These are phyloP conservation scores for Candida quercuum DNA, from an alignment of 805 yeast species.

Conservation along the genomic window DNA sequence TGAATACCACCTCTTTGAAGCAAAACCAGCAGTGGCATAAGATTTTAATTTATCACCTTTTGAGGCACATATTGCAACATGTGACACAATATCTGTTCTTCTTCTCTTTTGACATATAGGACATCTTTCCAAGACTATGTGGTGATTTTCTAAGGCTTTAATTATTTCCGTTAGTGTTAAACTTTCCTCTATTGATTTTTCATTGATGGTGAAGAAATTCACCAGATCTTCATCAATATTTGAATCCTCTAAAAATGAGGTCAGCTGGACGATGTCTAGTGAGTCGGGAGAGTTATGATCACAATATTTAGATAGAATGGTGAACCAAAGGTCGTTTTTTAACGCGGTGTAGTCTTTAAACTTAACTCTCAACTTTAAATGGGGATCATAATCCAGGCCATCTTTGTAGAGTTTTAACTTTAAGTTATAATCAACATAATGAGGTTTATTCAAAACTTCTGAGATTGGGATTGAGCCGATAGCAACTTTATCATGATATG, in stretches of 20 bases:
- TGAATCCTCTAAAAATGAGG: slow-evolving; percentile 48
- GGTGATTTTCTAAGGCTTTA: slow-evolving; percentile 41
- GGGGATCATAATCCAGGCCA: slow-evolving; percentile 38
- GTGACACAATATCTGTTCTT: slow-evolving; percentile 74
- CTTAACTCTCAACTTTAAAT: slow-evolving; percentile 52
- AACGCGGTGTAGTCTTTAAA: slow-evolving; percentile 62
- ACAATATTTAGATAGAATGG: slow-evolving; percentile 52
- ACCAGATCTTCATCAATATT: slow-evolving; percentile 17
- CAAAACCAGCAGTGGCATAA: slow-evolving; percentile 75
- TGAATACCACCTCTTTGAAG: slow-evolving; percentile 85
- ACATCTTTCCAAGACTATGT: slow-evolving; percentile 44
- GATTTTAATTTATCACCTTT: slow-evolving; percentile 69
- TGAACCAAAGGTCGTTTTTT: slow-evolving; percentile 65
- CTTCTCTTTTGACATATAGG: slow-evolving; percentile 73
- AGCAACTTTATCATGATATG: slow-evolving; percentile 83
- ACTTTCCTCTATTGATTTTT: slow-evolving; percentile 28
- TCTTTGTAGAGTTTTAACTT: slow-evolving; percentile 29
- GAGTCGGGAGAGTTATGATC: slow-evolving; percentile 12
- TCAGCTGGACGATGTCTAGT: slow-evolving; percentile 48
- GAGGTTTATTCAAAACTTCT: slow-evolving; percentile 31
- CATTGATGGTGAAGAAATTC: slow-evolving; percentile 12
- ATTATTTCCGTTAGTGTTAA: slow-evolving; percentile 51
- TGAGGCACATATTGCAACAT: slow-evolving; percentile 80
- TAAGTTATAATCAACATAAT: slow-evolving; percentile 27
- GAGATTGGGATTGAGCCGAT: slow-evolving; percentile 49